These are phyloP conservation scores for Cucumis hystrix DNA, from an alignment of 306 rosid genomes.

Conservation along the genomic window DNA sequence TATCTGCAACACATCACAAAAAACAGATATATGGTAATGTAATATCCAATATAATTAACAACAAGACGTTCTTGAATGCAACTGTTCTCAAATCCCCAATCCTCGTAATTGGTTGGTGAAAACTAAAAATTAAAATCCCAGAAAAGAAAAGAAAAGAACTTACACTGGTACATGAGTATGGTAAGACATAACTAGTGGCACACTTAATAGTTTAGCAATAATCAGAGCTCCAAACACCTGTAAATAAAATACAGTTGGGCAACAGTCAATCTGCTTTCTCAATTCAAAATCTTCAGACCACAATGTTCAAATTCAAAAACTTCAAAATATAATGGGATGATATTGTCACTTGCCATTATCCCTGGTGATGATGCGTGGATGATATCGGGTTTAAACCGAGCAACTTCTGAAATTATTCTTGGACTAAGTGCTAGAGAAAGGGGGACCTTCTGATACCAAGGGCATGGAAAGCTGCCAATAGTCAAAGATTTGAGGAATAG, in stretches of 20 bases:
- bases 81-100: neutral
- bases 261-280: neutral
- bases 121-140: neutral
- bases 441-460: constrained; percentile 93
- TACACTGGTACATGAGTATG: constrained; percentile 98
- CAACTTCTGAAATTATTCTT: constrained; percentile 92
- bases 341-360: constrained; percentile 54
- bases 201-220: constrained; percentile 69
- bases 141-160: constrained; percentile 24
- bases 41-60: neutral
- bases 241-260: constrained; percentile 7
- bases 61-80: neutral
- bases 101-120: neutral
- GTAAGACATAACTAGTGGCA: constrained; percentile 96
- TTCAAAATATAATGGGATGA: neutral
- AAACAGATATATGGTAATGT: neutral
- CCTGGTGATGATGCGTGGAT: constrained; percentile 99
- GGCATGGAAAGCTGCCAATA: constrained; percentile 70
- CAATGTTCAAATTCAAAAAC: neutral
- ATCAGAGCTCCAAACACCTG: constrained; percentile 94
- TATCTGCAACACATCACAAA: constrained; percentile 37
- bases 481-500: constrained; percentile 1
- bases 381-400: constrained; percentile 93
- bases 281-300: neutral
- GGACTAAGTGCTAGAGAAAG: constrained; percentile 99